Base-by-base conservation (phyloP, 345 rosid species). In the Pugionium dolabratum region DNA sequence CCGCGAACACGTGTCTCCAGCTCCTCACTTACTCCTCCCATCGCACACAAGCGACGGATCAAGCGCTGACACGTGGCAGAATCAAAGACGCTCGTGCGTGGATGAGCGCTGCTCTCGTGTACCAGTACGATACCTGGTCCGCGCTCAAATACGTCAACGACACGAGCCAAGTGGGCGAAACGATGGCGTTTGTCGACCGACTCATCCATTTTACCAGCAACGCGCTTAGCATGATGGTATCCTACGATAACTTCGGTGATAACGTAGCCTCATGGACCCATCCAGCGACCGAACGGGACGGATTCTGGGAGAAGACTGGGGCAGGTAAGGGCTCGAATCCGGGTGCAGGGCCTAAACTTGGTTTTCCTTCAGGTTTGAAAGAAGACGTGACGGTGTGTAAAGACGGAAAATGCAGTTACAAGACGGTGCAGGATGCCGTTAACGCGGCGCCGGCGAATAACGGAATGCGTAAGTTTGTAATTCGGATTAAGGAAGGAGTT, bases 401-500 rank as follows among this genome's bases (percentile, higher is more conserved):
- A 73, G 81, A 40, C 64, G 82, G 77, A 3, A 79, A 69, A 30
- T 65, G 76, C 39, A 31, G 76, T 40, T 84, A 82, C 72, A 77
- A 77, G 67, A 83, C 83, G 75, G 87, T 94, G 62, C 95, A 86
- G 67, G 96, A 77, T 1, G 99, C 97, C 45, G 97, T 94, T 3
- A 74, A 88, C 31, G 85, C 86, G 7, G 91, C 96, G 9, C 96
- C 97, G 33, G 81, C 79, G 7, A 50, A 75, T 51, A 85, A 82
- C 51, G 63, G 36, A 55, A 31, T 5, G 0, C 51, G 54, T 27
- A 80, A 62, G 62, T 90, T 82, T 26, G 99, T 90, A 65, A 83
- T 93, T 6, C 62, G 50, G 33, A 90, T 90, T 9, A 81, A 53
- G 49, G 82, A 67, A 42, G 97, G 97, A 2, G 81, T 84, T 1